These are phyloP conservation scores for Bruguiera gymnorhiza DNA, from an alignment of 345 rosid genomes.

Conservation along the genomic window DNA sequence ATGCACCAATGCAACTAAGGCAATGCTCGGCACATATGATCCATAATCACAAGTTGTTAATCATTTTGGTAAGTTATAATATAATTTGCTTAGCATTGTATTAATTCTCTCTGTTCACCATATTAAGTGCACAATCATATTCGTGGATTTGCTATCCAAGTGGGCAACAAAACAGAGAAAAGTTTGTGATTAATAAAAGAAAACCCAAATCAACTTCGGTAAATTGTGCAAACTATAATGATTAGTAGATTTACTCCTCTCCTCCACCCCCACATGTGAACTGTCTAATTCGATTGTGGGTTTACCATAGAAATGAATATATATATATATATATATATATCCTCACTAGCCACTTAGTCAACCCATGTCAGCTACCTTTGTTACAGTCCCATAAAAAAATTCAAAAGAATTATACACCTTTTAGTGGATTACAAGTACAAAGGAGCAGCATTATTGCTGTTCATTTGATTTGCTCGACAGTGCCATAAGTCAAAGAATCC, in stretches of 20 bases:
- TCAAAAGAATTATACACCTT: neutral
- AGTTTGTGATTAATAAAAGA: conserved; percentile 5
- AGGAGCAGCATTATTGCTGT: conserved; percentile 22
- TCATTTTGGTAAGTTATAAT: conserved; percentile 15
- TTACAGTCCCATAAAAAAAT: neutral
- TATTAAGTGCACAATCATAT: conserved; percentile 27
- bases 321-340: neutral
- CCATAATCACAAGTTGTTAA: conserved; percentile 16
- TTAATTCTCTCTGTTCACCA: conserved; percentile 24
- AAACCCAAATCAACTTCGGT: neutral
- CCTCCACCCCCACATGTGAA: neutral
- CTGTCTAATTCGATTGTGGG: neutral
- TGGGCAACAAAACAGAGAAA: conserved; percentile 17
- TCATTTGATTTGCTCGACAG: conserved; percentile 22
- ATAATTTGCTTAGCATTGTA: conserved; percentile 9
- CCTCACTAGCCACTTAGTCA: conserved; percentile 2
- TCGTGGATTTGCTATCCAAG: conserved; percentile 35
- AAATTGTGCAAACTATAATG: neutral
- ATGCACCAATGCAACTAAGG: conserved; percentile 17
- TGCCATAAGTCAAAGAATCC: conserved; percentile 33
- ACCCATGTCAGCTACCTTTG: neutral
- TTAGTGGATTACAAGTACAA: neutral
- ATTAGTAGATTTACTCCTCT: neutral
- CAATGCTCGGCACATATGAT: conserved; percentile 17
- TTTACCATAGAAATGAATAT: neutral